A percentile compares a stretch with the other conserved stretches of the same genome.
Conservation (phyloP, 2,329 filamentous ascomycete genomes). For the Dryadomyces quercus-mongolicae region DNA sequence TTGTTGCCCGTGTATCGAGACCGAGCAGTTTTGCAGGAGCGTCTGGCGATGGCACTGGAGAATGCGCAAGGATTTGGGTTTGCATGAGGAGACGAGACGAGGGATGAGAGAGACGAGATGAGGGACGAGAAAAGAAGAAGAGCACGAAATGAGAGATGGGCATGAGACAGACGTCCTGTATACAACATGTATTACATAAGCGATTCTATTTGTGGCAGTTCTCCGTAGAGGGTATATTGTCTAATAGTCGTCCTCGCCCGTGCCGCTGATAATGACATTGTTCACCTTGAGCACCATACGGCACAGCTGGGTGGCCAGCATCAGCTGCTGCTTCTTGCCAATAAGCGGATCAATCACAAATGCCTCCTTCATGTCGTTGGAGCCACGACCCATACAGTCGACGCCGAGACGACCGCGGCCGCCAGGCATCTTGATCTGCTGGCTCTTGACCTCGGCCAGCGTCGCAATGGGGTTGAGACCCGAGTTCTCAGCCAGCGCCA, state of each 20-base stretch:
- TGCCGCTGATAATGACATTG: slow-evolving; percentile 86
- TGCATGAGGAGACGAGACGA: slow-evolving; percentile 31
- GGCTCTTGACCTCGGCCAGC: slow-evolving; percentile 85
- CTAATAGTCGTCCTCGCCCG: slow-evolving; percentile 68
- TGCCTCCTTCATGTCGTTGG: slow-evolving; percentile 93
- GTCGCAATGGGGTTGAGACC: slow-evolving; percentile 93
- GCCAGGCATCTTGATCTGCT: slow-evolving; percentile 68
- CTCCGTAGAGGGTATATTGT: background rate
- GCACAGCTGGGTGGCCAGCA: slow-evolving; percentile 93
- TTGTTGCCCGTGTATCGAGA: slow-evolving; percentile 72
- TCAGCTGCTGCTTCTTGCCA: slow-evolving; percentile 92
- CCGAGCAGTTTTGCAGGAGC: slow-evolving; percentile 56
- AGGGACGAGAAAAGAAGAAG: background rate
- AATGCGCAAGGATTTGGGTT: slow-evolving; percentile 86
- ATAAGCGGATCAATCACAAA: slow-evolving; percentile 98
- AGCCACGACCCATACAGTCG: slow-evolving; percentile 93
- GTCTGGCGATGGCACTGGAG: slow-evolving; percentile 74
- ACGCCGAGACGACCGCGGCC: slow-evolving; percentile 63
- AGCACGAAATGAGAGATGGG: background rate
- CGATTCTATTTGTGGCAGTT: background rate
- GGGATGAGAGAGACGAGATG: background rate
- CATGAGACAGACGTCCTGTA: too few relatives aligned
- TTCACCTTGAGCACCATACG: slow-evolving; percentile 97
- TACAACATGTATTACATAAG: background rate
- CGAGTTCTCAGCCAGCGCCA: slow-evolving; percentile 96